These are phyloP conservation scores for Chamaenerion angustifolium DNA, from an alignment of 345 rosid species.

Conservation along the genomic window DNA sequence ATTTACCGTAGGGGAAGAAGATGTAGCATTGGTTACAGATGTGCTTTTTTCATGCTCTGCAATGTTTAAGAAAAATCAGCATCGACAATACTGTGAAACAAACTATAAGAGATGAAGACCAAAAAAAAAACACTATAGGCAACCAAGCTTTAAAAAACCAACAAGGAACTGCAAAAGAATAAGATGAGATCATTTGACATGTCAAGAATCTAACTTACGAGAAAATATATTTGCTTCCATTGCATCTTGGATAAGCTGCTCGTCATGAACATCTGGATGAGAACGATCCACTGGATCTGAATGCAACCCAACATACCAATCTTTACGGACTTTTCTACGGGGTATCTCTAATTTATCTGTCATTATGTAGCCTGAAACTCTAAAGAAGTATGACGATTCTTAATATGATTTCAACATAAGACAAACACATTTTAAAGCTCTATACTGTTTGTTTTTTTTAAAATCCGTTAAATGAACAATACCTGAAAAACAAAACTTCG, in stretches of 20 bases:
- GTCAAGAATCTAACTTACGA: slow-evolving; percentile 36
- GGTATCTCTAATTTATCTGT: slow-evolving; percentile 83
- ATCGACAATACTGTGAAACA: slow-evolving; percentile 5
- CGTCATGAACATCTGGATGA: slow-evolving; percentile 84
- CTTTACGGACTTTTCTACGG: slow-evolving; percentile 72
- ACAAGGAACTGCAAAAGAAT: slow-evolving; percentile 3
- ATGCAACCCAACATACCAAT: slow-evolving; percentile 84
- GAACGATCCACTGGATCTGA: slow-evolving; percentile 91
- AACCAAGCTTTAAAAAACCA: not conserved
- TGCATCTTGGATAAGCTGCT: slow-evolving; percentile 50
- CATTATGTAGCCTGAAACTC: slow-evolving; percentile 96
- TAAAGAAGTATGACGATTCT: slow-evolving; percentile 11
- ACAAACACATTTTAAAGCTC: not conserved
- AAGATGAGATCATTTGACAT: too few relatives aligned
- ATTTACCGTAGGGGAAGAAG: slow-evolving; percentile 18
- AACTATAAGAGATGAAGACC: not conserved
- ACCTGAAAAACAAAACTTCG: slow-evolving; percentile 93
- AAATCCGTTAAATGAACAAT: slow-evolving; percentile 8
- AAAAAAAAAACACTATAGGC: not conserved
- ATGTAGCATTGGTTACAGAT: slow-evolving; percentile 28
- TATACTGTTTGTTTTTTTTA: too few relatives aligned
- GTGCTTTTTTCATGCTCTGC: slow-evolving; percentile 39
- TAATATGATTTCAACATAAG: slow-evolving; percentile 1
- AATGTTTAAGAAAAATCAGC: slow-evolving; percentile 13
- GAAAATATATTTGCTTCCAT: slow-evolving; percentile 26